phyloP scores from a whole-genome alignment of 2,329 filamentous ascomycete genomes.

The Penicillium italicum region DNA sequence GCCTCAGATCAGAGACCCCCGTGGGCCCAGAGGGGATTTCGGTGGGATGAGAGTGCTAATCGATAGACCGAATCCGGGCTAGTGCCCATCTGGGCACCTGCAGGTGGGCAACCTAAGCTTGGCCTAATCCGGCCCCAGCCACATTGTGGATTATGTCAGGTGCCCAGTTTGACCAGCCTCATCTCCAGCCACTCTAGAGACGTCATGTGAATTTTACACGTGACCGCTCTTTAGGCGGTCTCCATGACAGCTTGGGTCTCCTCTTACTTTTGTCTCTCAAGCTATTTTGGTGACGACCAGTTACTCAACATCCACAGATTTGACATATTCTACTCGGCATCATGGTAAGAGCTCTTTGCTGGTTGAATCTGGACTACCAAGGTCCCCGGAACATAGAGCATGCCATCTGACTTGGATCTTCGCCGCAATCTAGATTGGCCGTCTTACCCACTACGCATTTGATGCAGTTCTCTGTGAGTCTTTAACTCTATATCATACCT shows the following conservation, averaged over 20 bases:
- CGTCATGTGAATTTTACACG: constrained; percentile 19
- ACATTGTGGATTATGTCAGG: constrained; percentile 3
- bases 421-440: constrained; percentile 19
- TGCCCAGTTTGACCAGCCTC: not conserved
- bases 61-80: constrained; percentile 11
- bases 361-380: not conserved
- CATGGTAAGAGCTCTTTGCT: constrained; percentile 16
- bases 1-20: not conserved
- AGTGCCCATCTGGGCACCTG: not conserved
- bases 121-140: not conserved
- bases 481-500: not conserved
- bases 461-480: constrained; percentile 27
- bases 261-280: not conserved
- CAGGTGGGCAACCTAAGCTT: not conserved
- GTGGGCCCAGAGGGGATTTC: constrained; percentile 14
- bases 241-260: not conserved
- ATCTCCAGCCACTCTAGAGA: constrained; percentile 10
- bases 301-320: not conserved
- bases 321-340: constrained; percentile 3
- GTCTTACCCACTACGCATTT: constrained; percentile 28
- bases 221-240: constrained; percentile 4
- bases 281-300: not conserved
- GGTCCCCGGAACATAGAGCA: not conserved
- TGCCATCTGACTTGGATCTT: constrained; percentile 2
- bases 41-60: constrained; percentile 20